Conservation (phyloP, 805 yeast species). For the Candida endomychidarum region DNA sequence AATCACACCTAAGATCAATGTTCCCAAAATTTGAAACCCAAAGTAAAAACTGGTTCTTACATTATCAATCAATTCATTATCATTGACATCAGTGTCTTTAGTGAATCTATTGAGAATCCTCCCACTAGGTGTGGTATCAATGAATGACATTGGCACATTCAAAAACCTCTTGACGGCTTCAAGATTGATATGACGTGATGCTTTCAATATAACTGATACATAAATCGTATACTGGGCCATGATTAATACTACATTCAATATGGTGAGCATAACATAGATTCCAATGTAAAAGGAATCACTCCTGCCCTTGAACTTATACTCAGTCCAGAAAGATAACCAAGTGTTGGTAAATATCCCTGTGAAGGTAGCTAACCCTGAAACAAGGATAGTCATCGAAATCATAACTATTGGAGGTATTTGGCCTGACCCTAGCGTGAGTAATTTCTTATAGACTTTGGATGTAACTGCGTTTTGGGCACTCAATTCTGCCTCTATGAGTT, state of each 20-base stretch:
- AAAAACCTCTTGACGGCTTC: conserved; percentile 58
- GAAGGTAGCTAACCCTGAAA: conserved; percentile 38
- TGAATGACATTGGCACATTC: conserved; percentile 76
- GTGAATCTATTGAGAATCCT: conserved; percentile 83
- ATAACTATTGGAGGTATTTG: conserved; percentile 28
- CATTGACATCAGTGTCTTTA: conserved; percentile 80
- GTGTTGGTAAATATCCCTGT: conserved; percentile 60
- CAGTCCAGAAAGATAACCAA: conserved; percentile 84
- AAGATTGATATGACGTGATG: conserved; percentile 58
- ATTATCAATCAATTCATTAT: conserved; percentile 74
- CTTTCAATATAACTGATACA: conserved; percentile 11
- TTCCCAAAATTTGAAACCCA: conserved; percentile 55
- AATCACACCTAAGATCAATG: conserved; percentile 35
- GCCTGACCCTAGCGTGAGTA: conserved; percentile 57
- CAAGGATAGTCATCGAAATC: conserved; percentile 21
- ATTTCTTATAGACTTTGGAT: conserved; percentile 47
- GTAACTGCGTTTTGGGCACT: conserved; percentile 57
- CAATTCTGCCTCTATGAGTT: conserved; percentile 48
- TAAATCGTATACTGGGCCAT: conserved; percentile 41
- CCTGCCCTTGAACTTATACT: conserved; percentile 45
- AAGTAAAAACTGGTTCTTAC: conserved; percentile 59
- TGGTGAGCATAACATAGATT: conserved; percentile 59
- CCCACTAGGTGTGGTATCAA: conserved; percentile 87
- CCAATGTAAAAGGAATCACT: conserved; percentile 68
- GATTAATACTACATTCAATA: conserved; percentile 41